Conservation (phyloP, 2,329 filamentous ascomycete genomes). For the Fragosphaeria purpurea region DNA sequence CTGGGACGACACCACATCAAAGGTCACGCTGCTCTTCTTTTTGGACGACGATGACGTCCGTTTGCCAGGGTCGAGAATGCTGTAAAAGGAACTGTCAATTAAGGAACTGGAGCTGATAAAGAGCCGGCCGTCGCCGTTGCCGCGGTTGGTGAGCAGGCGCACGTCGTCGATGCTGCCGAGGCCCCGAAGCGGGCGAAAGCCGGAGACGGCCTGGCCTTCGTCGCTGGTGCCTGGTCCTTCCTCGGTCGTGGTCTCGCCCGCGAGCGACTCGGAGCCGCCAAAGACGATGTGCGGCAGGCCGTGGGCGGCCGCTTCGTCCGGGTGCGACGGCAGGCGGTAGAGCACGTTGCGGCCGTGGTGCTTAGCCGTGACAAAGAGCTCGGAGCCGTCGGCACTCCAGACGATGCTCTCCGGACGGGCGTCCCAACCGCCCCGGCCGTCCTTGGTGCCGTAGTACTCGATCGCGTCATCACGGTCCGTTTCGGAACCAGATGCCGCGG, state of each 20-base stretch:
- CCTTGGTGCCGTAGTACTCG: slow-evolving; percentile 51
- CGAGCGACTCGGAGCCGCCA: slow-evolving; percentile 15
- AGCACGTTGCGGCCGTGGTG: slow-evolving; percentile 52
- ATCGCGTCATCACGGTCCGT: slow-evolving; percentile 35
- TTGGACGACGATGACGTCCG: background rate
- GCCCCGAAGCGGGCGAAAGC: slow-evolving; percentile 6
- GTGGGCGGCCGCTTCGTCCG: slow-evolving; percentile 21
- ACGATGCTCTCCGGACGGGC: slow-evolving; percentile 42
- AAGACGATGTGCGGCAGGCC: slow-evolving; percentile 40
- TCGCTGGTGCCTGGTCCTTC: no score
- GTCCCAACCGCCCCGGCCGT: slow-evolving; percentile 56
- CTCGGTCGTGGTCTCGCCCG: background rate
- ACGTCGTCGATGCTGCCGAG: slow-evolving; percentile 47
- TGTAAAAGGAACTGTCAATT: slow-evolving; percentile 63
- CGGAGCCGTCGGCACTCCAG: slow-evolving; percentile 49
- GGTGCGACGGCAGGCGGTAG: slow-evolving; percentile 51
- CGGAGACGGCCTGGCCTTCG: background rate
- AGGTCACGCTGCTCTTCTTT: slow-evolving; percentile 17
- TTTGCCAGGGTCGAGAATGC: slow-evolving; percentile 39
- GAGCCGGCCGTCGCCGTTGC: slow-evolving; percentile 30
- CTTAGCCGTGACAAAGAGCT: slow-evolving; percentile 66
- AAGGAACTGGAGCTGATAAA: slow-evolving; percentile 60
- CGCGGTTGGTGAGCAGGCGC: slow-evolving; percentile 32
- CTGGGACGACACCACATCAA: slow-evolving; percentile 48
- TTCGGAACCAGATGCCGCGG: no score